Evolutionary conservation across 1,284 basidiomycete species (phyloP), one percentile per base, ranked within the genome.

Genomic region (Thecaphora thlaspeos): DNA sequence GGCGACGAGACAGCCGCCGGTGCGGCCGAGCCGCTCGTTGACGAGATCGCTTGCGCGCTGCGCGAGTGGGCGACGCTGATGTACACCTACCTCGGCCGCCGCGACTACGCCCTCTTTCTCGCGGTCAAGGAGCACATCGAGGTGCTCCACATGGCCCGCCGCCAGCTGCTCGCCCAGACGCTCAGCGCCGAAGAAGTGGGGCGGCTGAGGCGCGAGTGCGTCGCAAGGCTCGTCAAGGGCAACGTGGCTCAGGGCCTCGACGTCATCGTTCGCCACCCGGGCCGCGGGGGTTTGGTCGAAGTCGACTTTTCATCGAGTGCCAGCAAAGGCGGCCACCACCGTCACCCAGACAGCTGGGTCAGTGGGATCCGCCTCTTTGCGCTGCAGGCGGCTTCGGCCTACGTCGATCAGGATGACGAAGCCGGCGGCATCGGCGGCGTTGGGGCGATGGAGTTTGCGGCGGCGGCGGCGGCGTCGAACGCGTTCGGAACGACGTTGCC

Each of bases 41-140:
- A 98, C 79, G 94, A 98, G 80, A 95, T 98, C 68, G 90, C 94
- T 0, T 94, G 91, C 19, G 92, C 94, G 0, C 81, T 97, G 39
- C 86, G 93, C 34, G 94, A 97, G 83, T 97, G 93, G 91, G 88
- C 92, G 73, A 85, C 85, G 24, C 83, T 94, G 48, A 88, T 96
- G 83, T 93, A 92, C 73, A 86, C 87, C 50, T 93, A 96, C 78
- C 87, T 98, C 23, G 86, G 87, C 3, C 83, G 85, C 46, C 85
- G 91, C 51, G 89, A 97, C 73, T 98, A 98, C 81, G 84, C 84
- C 39, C 84, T 94, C 18, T 95, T 97, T 80, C 85, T 88, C 64
- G 82, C 85, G 5, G 90, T 97, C 43, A 86, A 87, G 51, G 87
- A 88, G 50, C 91, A 95, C 71, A 90, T 97, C 69, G 91, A 95